These are phyloP conservation scores for Tulasnella calospora DNA, from an alignment of 768 basidiomycete species.

Conservation along the genomic window DNA sequence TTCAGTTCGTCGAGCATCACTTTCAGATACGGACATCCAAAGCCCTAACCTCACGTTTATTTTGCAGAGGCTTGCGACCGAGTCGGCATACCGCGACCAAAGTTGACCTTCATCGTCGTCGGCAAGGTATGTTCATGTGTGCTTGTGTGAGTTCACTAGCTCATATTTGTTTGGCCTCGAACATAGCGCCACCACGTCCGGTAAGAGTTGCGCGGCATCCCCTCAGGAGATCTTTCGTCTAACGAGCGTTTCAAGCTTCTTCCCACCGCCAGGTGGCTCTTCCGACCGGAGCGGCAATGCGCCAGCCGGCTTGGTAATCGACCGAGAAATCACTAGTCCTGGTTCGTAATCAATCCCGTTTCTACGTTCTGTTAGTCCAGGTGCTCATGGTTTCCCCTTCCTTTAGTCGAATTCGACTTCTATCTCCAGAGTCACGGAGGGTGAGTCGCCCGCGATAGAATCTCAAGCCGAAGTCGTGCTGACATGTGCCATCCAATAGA, in stretches of 20 bases:
- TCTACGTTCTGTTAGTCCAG: not conserved
- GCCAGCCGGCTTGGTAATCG: slow-evolving; percentile 72
- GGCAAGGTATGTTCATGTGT: slow-evolving; percentile 47
- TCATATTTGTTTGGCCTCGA: not conserved
- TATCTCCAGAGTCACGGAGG: slow-evolving; percentile 76
- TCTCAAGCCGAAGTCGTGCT: not conserved
- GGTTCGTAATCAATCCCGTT: not conserved
- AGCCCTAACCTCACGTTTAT: not conserved
- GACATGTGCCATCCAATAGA: not conserved
- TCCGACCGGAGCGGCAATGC: slow-evolving; percentile 68
- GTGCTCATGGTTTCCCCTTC: not conserved
- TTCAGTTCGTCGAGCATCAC: slow-evolving; percentile 42
- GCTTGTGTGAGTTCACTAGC: not conserved
- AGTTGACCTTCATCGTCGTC: slow-evolving; percentile 73
- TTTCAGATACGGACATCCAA: not conserved
- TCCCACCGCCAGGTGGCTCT: slow-evolving; percentile 45
- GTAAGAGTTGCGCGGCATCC: slow-evolving; percentile 26
- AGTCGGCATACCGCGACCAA: slow-evolving; percentile 48
- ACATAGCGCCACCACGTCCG: slow-evolving; percentile 55
- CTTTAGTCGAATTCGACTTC: slow-evolving; percentile 60
- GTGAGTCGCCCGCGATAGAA: not conserved
- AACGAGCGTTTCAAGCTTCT: slow-evolving; percentile 38
- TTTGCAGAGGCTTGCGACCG: slow-evolving; percentile 57
- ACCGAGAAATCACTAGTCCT: slow-evolving; percentile 47
- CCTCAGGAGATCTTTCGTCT: not conserved